Percentiles rank a stretch among this genome's conserved stretches.
Conservation (phyloP, 352 stramenopile genomes). For the Hyaloperonospora arabidopsidis region DNA sequence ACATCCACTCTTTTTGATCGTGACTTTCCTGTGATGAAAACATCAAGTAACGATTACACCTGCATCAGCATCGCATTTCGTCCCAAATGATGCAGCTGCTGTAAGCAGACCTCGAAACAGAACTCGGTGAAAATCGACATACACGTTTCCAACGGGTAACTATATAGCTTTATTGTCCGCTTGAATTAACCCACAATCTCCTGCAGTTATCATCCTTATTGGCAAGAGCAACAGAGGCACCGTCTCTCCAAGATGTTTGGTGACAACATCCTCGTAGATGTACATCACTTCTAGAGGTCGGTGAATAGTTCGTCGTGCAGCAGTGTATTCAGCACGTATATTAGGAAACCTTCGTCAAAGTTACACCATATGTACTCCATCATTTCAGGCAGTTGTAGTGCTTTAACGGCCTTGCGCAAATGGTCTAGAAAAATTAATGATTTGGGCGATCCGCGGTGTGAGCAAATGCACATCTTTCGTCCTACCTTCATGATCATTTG, state of each 20-base stretch:
- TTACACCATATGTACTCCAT: slow-evolving; percentile 26
- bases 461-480: slow-evolving; percentile 19
- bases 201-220: slow-evolving; percentile 49
- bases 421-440: slow-evolving; percentile 48
- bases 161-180: slow-evolving; percentile 60
- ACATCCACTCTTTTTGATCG: slow-evolving; percentile 47
- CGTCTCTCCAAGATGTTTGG: slow-evolving; percentile 24
- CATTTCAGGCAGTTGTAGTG: slow-evolving; percentile 30
- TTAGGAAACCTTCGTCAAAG: slow-evolving; percentile 45
- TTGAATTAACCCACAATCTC: slow-evolving; percentile 41
- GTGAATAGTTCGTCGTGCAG: slow-evolving; percentile 43
- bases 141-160: slow-evolving; percentile 24
- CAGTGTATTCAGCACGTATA: slow-evolving; percentile 51
- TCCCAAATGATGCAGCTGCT: slow-evolving; percentile 41
- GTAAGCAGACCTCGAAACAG: slow-evolving; percentile 60
- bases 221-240: slow-evolving; percentile 49
- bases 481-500: neutral
- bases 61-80: slow-evolving; percentile 44
- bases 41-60: slow-evolving; percentile 49
- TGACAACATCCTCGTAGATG: slow-evolving; percentile 47
- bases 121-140: slow-evolving; percentile 49
- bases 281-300: slow-evolving; percentile 45
- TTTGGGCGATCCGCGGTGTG: slow-evolving; percentile 35
- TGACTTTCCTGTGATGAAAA: slow-evolving; percentile 25
- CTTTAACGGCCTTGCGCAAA: slow-evolving; percentile 25